These are phyloP conservation scores for Solanum virginianum DNA, from an alignment of 257 asterid genomes.

Conservation along the genomic window DNA sequence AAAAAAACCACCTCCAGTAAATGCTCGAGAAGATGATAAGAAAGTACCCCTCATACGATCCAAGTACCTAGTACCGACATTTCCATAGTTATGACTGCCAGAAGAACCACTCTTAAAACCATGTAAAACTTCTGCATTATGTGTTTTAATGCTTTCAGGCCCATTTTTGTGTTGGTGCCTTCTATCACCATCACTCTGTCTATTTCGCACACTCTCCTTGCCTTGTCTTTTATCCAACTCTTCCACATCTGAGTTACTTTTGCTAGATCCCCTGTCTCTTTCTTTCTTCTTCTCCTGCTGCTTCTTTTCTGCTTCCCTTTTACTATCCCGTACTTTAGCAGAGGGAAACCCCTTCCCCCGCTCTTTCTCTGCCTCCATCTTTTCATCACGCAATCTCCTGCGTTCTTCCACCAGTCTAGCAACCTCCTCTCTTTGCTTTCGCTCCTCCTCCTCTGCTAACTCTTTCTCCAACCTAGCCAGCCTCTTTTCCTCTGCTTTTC, in stretches of 20 bases:
- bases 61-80: slow-evolving; percentile 74
- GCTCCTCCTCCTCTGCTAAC: slow-evolving; percentile 89
- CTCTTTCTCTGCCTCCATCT: slow-evolving; percentile 67
- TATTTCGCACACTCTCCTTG: slow-evolving; percentile 50
- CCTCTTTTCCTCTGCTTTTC: slow-evolving; percentile 96
- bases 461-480: slow-evolving; percentile 94
- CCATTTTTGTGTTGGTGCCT: slow-evolving; percentile 36
- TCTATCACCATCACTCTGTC: slow-evolving; percentile 46
- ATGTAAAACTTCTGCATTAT: slow-evolving; percentile 40
- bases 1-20: slow-evolving; percentile 70
- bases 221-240: slow-evolving; percentile 59
- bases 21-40: slow-evolving; percentile 91
- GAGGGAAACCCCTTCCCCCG: slow-evolving; percentile 47
- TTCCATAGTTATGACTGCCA: slow-evolving; percentile 42
- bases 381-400: slow-evolving; percentile 75
- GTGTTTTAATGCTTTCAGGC: slow-evolving; percentile 40
- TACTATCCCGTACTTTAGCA: slow-evolving; percentile 45
- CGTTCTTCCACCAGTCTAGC: slow-evolving; percentile 94
- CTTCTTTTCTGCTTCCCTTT: slow-evolving; percentile 67
- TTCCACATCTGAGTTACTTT: slow-evolving; percentile 87
- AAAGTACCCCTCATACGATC: slow-evolving; percentile 94
- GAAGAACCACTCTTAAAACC: slow-evolving; percentile 44
- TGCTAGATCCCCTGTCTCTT: slow-evolving; percentile 72
- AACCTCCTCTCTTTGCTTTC: slow-evolving; percentile 95
- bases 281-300: slow-evolving; percentile 75